These are phyloP conservation scores for Citrus maxima DNA, from an alignment of 345 rosid genomes.

Conservation along the genomic window DNA sequence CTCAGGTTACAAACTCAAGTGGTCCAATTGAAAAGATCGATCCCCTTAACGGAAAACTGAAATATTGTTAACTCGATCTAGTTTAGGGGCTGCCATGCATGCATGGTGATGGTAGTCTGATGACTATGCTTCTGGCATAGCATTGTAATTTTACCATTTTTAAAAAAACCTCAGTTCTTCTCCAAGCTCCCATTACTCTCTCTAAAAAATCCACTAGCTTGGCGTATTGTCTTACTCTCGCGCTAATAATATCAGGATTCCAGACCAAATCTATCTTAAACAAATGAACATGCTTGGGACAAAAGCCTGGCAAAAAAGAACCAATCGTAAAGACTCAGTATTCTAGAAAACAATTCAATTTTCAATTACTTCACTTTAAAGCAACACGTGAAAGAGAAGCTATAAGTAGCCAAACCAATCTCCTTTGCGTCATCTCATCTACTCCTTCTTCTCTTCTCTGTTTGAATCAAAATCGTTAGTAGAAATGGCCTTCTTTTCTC, in stretches of 20 bases:
- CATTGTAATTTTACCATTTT: background rate
- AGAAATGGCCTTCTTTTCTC: constrained; percentile 40
- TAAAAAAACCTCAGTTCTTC: background rate
- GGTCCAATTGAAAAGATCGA: too few relatives aligned
- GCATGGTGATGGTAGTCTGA: too few relatives aligned
- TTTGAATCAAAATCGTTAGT: background rate
- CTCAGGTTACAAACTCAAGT: too few relatives aligned
- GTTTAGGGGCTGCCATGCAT: too few relatives aligned
- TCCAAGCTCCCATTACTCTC: background rate
- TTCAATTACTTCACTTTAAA: constrained; percentile 47
- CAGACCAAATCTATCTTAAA: background rate
- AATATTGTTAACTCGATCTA: too few relatives aligned
- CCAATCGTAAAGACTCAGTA: constrained; percentile 46
- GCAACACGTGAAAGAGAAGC: constrained; percentile 16
- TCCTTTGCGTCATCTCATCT: constrained; percentile 10
- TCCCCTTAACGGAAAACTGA: too few relatives aligned
- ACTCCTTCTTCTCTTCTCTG: background rate
- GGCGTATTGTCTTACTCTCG: background rate
- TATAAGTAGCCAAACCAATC: constrained; percentile 10
- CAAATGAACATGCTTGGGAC: constrained; percentile 27
- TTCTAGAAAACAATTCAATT: constrained; percentile 16
- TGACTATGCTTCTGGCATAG: background rate
- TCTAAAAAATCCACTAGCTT: background rate
- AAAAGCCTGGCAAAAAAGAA: constrained; percentile 35
- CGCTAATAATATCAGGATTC: background rate